These are phyloP conservation scores for Microcyclospora pomicola DNA, from an alignment of 2,329 filamentous ascomycete genomes.

Conservation along the genomic window DNA sequence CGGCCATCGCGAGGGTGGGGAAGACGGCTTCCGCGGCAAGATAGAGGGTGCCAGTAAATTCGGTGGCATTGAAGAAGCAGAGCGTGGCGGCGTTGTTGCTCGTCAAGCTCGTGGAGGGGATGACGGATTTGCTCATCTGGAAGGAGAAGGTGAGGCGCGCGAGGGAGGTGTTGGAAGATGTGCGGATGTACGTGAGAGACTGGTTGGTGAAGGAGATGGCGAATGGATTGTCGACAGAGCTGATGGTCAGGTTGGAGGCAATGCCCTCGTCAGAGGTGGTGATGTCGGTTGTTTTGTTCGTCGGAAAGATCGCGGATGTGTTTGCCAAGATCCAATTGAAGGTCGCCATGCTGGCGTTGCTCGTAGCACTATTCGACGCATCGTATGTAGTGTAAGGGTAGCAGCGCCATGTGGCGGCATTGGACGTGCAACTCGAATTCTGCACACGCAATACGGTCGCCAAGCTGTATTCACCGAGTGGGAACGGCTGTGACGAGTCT, in stretches of 20 bases:
- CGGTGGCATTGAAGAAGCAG: constrained; percentile 46
- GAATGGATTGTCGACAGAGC: constrained; percentile 43
- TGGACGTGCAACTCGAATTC: constrained; percentile 43
- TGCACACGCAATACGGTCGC: constrained; percentile 43
- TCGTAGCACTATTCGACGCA: constrained; percentile 13
- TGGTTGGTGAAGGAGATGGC: constrained; percentile 42
- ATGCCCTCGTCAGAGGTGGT: constrained; percentile 39
- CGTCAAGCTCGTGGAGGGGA: constrained; percentile 33
- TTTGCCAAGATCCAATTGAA: constrained; percentile 50
- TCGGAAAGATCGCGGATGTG: constrained; percentile 24
- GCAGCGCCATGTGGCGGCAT: constrained; percentile 48
- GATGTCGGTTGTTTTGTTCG: constrained; percentile 37
- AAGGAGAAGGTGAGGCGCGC: constrained; percentile 48
- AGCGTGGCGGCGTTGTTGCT: constrained; percentile 33
- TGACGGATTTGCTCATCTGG: constrained; percentile 38
- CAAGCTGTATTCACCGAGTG: constrained; percentile 49
- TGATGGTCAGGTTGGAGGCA: constrained; percentile 26
- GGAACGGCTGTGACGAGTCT: constrained; percentile 30
- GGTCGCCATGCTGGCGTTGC: constrained; percentile 30
- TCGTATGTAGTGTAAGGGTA: constrained; percentile 42
- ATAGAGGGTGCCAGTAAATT: constrained; percentile 45
- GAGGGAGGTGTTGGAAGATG: constrained; percentile 26
- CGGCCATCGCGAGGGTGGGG: constrained; percentile 6
- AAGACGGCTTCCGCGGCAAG: constrained; percentile 12
- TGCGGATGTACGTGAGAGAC: constrained; percentile 36